These are phyloP conservation scores for Sphagnum contortum DNA, from an alignment of 225 moss, liverwort and hornwort genomes.

Conservation along the genomic window DNA sequence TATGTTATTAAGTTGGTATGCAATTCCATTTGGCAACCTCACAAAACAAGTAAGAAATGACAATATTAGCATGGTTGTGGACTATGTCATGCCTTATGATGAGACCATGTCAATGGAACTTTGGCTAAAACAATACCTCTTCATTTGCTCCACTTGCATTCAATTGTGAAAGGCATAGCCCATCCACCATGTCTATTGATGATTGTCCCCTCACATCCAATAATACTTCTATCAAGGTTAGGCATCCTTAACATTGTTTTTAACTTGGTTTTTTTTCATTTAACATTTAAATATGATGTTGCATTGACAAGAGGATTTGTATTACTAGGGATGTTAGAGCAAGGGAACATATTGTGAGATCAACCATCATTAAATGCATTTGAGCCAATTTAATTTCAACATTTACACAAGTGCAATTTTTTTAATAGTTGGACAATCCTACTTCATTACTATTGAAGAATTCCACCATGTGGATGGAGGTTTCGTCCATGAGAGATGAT, in stretches of 20 bases:
- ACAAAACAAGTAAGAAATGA: slow-evolving; percentile 62
- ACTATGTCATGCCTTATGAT: slow-evolving; percentile 64
- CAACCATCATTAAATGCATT: too few relatives aligned
- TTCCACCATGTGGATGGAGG: slow-evolving; percentile 63
- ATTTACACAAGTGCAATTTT: too few relatives aligned
- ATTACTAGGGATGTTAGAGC: too few relatives aligned
- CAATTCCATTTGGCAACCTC: slow-evolving; percentile 67
- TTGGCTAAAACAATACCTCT: slow-evolving; percentile 64
- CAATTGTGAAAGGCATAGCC: slow-evolving; percentile 60
- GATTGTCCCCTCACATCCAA: slow-evolving; percentile 11
- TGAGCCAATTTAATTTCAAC: too few relatives aligned
- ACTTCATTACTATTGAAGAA: slow-evolving; percentile 83
- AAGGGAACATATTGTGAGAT: too few relatives aligned
- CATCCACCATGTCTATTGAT: slow-evolving; percentile 78
- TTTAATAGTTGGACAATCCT: neutral
- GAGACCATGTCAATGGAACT: slow-evolving; percentile 55
- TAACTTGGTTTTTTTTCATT: too few relatives aligned
- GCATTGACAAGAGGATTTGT: too few relatives aligned
- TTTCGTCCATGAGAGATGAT: slow-evolving; percentile 54
- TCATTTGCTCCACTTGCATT: slow-evolving; percentile 41
- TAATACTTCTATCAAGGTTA: too few relatives aligned
- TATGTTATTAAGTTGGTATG: slow-evolving; percentile 42
- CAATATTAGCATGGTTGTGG: slow-evolving; percentile 57
- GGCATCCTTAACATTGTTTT: too few relatives aligned
- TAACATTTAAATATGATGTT: too few relatives aligned